These are phyloP conservation scores for Calonectria pseudoturangicola DNA, from an alignment of 2,329 filamentous ascomycete species.

Conservation along the genomic window DNA sequence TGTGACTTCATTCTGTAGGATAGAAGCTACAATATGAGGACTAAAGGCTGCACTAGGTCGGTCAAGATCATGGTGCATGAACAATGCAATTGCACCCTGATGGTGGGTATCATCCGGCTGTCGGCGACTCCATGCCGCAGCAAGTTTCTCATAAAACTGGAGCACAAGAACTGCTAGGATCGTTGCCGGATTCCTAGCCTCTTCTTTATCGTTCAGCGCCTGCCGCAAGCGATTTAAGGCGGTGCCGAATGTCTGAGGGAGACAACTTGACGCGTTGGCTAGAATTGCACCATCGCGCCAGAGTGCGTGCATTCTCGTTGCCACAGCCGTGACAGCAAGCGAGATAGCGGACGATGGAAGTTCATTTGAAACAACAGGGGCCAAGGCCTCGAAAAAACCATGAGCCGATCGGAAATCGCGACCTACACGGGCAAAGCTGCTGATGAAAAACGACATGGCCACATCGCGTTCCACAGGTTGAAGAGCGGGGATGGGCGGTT, in stretches of 20 bases:
- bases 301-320: slow-evolving; percentile 29
- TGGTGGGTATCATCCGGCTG: slow-evolving; percentile 30
- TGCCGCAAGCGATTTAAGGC: slow-evolving; percentile 34
- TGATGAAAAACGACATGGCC: slow-evolving; percentile 37
- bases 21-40: slow-evolving; percentile 15
- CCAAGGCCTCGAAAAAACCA: slow-evolving; percentile 40
- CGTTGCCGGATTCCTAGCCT: slow-evolving; percentile 32
- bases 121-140: slow-evolving; percentile 23
- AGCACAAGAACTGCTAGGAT: slow-evolving; percentile 35
- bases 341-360: slow-evolving; percentile 29
- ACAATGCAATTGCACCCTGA: slow-evolving; percentile 33
- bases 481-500: slow-evolving; percentile 18
- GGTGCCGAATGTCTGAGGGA: slow-evolving; percentile 7
- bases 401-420: slow-evolving; percentile 31
- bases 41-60: background rate
- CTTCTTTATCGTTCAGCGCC: slow-evolving; percentile 22
- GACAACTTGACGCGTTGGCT: slow-evolving; percentile 1
- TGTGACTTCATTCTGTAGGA: slow-evolving; percentile 33
- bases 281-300: slow-evolving; percentile 28
- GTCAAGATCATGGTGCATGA: slow-evolving; percentile 28
- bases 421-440: slow-evolving; percentile 30
- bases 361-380: slow-evolving; percentile 33
- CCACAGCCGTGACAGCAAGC: slow-evolving; percentile 35
- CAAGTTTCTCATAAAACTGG: slow-evolving; percentile 39
- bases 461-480: slow-evolving; percentile 32